Evolutionary conservation across 139 green algal genomes (phyloP).

Genomic region (Chlamydomonas urium): DNA sequence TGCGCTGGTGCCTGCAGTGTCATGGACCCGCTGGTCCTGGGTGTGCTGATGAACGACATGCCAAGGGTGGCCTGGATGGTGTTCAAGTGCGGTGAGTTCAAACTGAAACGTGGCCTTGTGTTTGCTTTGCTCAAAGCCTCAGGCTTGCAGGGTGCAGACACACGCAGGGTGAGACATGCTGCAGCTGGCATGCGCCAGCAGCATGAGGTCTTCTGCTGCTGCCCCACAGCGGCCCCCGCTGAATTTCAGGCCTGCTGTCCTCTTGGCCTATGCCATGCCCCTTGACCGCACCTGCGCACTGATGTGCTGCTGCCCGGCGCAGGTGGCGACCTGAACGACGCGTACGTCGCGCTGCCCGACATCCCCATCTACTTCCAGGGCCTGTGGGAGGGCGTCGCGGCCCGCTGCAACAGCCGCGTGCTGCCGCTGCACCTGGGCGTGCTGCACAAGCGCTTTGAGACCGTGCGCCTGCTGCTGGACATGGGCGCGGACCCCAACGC

Average conservation of each 20-base stretch:
- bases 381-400: conserved; percentile 28
- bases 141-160: too few relatives aligned
- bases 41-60: conserved; percentile 11
- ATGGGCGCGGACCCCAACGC: conserved; percentile 34
- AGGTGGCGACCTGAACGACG: too few relatives aligned
- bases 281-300: background rate
- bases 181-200: too few relatives aligned
- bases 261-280: too few relatives aligned
- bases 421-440: conserved; percentile 26
- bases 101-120: too few relatives aligned
- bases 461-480: conserved; percentile 29
- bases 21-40: conserved; percentile 17
- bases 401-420: conserved; percentile 3
- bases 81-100: conserved; percentile 15
- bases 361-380: conserved; percentile 29
- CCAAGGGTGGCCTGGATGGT: conserved; percentile 4
- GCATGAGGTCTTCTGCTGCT: too few relatives aligned
- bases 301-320: too few relatives aligned
- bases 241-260: too few relatives aligned
- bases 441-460: conserved; percentile 26
- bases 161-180: too few relatives aligned
- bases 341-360: conserved; percentile 28
- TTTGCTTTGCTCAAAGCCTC: too few relatives aligned
- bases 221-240: too few relatives aligned
- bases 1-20: too few relatives aligned